Percentiles rank a stretch among this genome's conserved stretches.
phyloP scores from a whole-genome alignment of 495 filamentous ascomycete genomes.

The Neurospora terricola region DNA sequence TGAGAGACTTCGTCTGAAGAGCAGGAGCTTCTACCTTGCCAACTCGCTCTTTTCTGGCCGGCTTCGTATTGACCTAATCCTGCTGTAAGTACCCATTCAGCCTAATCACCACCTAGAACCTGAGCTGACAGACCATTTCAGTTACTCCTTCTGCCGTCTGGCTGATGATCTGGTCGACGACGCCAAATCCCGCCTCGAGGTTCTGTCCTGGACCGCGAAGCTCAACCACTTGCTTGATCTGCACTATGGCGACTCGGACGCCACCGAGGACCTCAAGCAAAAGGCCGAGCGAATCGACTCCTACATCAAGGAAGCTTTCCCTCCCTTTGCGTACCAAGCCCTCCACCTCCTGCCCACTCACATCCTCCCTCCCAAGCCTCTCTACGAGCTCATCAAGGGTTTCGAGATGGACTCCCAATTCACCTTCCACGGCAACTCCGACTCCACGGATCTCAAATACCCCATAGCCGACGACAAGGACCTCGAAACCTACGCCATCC shows the following conservation, averaged over 20 bases:
- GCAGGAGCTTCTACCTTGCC: conserved; percentile 59
- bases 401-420: conserved; percentile 55
- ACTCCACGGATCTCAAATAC: conserved; percentile 16
- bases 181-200: conserved; percentile 33
- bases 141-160: conserved; percentile 62
- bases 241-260: conserved; percentile 14
- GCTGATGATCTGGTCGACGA: conserved; percentile 61
- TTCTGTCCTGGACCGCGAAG: conserved; percentile 39
- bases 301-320: conserved; percentile 36
- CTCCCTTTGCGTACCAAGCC: conserved; percentile 33
- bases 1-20: conserved; percentile 43
- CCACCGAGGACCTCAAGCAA: not conserved
- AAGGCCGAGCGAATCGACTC: conserved; percentile 8
- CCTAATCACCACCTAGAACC: not conserved
- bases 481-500: conserved; percentile 45
- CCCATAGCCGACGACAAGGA: conserved; percentile 47
- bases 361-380: conserved; percentile 40
- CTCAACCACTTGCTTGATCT: conserved; percentile 42
- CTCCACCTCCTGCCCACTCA: conserved; percentile 44
- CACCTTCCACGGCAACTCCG: not conserved
- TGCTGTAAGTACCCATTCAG: conserved; percentile 33
- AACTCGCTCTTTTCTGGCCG: conserved; percentile 52
- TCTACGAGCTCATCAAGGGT: conserved; percentile 49
- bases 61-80: conserved; percentile 53
- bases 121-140: conserved; percentile 13